Base-by-base conservation (phyloP, 2,329 filamentous ascomycete genomes). In the Exophiala calicioides region DNA sequence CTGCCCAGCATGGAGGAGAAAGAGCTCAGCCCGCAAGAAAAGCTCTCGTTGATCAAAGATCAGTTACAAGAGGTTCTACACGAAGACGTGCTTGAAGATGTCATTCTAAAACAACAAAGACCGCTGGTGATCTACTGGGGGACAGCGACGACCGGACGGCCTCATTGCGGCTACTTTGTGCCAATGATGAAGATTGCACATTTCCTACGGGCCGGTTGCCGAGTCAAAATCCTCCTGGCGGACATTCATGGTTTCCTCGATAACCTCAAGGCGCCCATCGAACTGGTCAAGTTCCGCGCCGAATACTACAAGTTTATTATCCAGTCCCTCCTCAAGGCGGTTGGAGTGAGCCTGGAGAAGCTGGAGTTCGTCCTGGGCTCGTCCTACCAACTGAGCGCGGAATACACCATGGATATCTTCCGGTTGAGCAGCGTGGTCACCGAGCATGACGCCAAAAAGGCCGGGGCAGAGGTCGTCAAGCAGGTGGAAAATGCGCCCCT, bases 391-490 rank as follows among this genome's bases (percentile, higher is more conserved):
- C 80, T 68, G 52, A 53, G 56, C 12, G 29, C 52, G 21, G 77
- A 82, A 31, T 97, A 96, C 71, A 81, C 84, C 50, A 93, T 95
- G 87, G 91, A 97, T 65, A 71, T 95, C 24, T 91, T 90, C 71
- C 82, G 86, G 63, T 66, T 97, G 56, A 79, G 78, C 34, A 80
- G 80, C 3, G 69, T 88, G 42, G 80, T 86, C 4, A 84, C 84
- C 10, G 82, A 90, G 69, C 82, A 90, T 63, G 84, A 93, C 62
- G 88, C 90, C 12, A 88, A 90, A 69, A 93, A 89, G 69, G 90
- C 91, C 0, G 91, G 91, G 29, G 87, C 89, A 1, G 93, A 97
- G 69, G 82, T 97, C 5, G 91, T 98, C 57, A 97, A 97, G 77
- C 90, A 97, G 73, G 82, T 85, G 3, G 79, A 81, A 46, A 90